These are phyloP conservation scores for Mytilinidion resinicola DNA, from an alignment of 495 filamentous ascomycete species.

Conservation along the genomic window DNA sequence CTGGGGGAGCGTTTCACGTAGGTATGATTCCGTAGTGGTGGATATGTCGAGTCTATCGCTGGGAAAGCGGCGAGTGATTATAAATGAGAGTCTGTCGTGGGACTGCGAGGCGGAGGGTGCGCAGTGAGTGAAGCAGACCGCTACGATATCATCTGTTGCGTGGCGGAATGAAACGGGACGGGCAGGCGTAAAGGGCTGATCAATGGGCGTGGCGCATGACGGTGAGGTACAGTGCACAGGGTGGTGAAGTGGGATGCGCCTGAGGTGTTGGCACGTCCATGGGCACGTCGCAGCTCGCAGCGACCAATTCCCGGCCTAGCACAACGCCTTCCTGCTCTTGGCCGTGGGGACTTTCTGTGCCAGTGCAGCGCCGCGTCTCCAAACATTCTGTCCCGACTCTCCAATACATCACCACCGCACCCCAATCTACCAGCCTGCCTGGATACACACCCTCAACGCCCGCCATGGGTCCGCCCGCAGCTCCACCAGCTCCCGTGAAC, in stretches of 20 bases:
- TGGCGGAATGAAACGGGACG: neutral
- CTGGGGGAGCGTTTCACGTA: neutral
- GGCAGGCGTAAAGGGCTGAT: neutral
- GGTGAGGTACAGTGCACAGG: neutral
- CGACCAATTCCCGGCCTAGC: neutral
- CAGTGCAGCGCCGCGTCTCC: neutral
- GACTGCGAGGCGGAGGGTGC: constrained; percentile 19
- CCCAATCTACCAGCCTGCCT: neutral
- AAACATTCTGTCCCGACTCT: neutral
- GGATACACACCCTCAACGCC: neutral
- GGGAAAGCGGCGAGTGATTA: constrained; percentile 6
- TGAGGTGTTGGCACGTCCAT: constrained; percentile 8
- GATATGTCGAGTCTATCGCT: neutral
- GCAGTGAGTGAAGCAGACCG: constrained; percentile 12
- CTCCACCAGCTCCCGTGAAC: constrained; percentile 33
- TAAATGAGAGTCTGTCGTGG: constrained; percentile 12
- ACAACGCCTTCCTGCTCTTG: neutral
- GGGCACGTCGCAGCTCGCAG: constrained; percentile 15
- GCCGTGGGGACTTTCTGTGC: no score
- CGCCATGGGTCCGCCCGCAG: constrained; percentile 17
- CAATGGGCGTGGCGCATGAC: neutral
- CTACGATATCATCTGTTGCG: constrained; percentile 17
- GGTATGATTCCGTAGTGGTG: neutral
- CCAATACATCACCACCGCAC: neutral
- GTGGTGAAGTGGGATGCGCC: neutral